Percentiles rank a stretch among this genome's conserved stretches.
Conservation (phyloP, 2,329 filamentous ascomycete genomes). For the Alternaria dauci region DNA sequence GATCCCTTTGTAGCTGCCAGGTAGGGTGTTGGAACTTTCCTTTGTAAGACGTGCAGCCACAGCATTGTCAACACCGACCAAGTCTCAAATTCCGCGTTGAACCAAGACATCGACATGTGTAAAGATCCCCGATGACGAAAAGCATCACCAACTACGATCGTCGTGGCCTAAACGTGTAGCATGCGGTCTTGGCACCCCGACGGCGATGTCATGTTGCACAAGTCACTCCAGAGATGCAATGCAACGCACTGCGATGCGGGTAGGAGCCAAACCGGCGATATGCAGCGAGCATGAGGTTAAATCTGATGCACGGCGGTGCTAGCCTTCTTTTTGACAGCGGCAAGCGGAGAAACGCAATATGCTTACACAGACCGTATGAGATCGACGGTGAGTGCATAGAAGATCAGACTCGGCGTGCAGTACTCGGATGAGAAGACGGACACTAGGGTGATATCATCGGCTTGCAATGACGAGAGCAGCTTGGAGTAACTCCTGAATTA, state of each 20-base stretch:
- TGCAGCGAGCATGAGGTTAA: not conserved
- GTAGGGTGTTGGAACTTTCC: too few relatives aligned
- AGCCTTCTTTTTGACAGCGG: not conserved
- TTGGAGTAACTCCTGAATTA: not conserved
- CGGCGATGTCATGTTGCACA: not conserved
- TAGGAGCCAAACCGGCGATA: not conserved
- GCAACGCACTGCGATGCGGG: not conserved
- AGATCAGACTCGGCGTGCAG: not conserved
- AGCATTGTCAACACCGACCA: not conserved
- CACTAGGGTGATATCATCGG: not conserved
- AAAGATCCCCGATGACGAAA: not conserved
- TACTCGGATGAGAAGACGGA: not conserved
- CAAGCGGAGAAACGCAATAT: not conserved
- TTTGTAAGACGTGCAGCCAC: too few relatives aligned
- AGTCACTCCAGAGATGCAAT: constrained; percentile 1
- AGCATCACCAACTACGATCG: not conserved
- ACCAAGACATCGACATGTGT: not conserved
- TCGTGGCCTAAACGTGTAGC: not conserved
- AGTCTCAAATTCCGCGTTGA: not conserved
- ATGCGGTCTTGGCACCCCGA: constrained; percentile 4
- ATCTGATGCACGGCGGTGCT: not conserved
- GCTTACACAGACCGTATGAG: constrained; percentile 5
- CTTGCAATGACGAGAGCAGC: not conserved
- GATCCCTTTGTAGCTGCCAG: too few relatives aligned
- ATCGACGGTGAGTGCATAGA: not conserved